Conservation (phyloP, 768 basidiomycete species). For the Naganishia vishniacii region DNA sequence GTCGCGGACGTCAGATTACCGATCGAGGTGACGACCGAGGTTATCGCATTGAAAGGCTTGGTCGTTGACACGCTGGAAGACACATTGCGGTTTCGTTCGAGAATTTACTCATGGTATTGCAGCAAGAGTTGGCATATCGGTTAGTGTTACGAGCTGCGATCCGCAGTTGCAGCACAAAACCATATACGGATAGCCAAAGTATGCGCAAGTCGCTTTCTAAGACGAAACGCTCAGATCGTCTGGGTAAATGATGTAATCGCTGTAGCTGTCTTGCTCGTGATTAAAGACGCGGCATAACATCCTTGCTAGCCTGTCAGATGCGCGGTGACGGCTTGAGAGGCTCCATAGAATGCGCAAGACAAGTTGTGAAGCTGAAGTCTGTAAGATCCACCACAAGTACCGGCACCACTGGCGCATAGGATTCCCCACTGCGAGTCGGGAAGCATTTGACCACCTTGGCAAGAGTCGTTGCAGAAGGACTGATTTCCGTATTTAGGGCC, state of each 20-base stretch:
- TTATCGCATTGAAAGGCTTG: conserved; percentile 16
- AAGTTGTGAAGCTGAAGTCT: not conserved
- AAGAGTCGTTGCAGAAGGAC: conserved; percentile 13
- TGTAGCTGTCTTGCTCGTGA: not conserved
- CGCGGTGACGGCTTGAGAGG: conserved; percentile 6
- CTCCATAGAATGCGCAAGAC: not conserved
- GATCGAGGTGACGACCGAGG: not conserved
- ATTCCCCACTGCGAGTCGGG: conserved; percentile 7
- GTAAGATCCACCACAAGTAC: conserved; percentile 1
- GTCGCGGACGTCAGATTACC: not conserved
- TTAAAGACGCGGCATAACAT: conserved; percentile 21
- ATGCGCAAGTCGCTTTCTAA: conserved; percentile 29
- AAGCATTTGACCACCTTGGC: not conserved
- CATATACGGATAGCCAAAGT: conserved; percentile 24
- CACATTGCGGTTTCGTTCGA: conserved; percentile 30
- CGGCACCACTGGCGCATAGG: not conserved
- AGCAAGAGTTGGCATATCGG: conserved; percentile 22
- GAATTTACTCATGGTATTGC: conserved; percentile 24
- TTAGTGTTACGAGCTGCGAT: not conserved
- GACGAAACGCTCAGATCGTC: conserved; percentile 22
- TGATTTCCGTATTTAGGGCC: conserved; percentile 1
- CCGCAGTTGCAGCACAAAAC: conserved; percentile 17
- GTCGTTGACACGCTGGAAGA: conserved; percentile 22
- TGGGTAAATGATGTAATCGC: not conserved
- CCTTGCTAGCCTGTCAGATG: conserved; percentile 36